phyloP scores from a whole-genome alignment of 768 basidiomycete genomes.

The Pluteus cervinus region DNA sequence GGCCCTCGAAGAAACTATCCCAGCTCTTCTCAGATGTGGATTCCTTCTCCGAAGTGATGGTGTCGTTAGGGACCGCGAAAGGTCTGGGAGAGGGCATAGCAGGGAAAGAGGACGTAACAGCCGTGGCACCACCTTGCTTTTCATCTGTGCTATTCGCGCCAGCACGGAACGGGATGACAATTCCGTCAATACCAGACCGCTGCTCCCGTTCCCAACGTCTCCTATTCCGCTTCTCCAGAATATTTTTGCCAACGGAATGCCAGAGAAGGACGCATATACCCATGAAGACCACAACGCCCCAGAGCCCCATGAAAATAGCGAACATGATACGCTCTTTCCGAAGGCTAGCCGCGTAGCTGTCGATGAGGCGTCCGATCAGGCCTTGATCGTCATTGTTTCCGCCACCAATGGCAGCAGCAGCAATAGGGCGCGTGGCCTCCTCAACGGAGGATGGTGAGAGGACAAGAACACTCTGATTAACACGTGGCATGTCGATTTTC shows the following conservation, averaged over 20 bases:
- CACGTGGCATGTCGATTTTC: constrained; percentile 68
- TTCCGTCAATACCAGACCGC: constrained; percentile 39
- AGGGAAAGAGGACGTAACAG: constrained; percentile 3
- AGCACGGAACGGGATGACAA: constrained; percentile 29
- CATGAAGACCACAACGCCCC: constrained; percentile 80
- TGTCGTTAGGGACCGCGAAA: constrained; percentile 4
- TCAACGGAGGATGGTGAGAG: constrained; percentile 67
- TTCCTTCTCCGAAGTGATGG: constrained; percentile 1
- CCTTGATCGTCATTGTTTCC: constrained; percentile 46
- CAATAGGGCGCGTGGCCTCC: constrained; percentile 75
- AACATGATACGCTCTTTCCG: constrained; percentile 85
- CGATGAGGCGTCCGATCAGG: constrained; percentile 67
- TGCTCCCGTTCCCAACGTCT: constrained; percentile 48
- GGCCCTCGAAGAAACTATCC: constrained; percentile 35
- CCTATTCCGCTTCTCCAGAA: constrained; percentile 40
- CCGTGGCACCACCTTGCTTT: constrained; percentile 11
- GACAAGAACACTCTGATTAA: constrained; percentile 71
- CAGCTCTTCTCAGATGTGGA: constrained; percentile 28
- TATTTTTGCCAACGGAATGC: constrained; percentile 54
- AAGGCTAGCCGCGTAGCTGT: constrained; percentile 64
- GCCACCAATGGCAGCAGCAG: constrained; percentile 72
- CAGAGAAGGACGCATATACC: constrained; percentile 65
- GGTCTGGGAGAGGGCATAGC: constrained; percentile 12
- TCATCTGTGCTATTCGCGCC: constrained; percentile 11
- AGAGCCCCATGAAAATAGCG: constrained; percentile 73